phyloP scores from a whole-genome alignment of 2,329 filamentous ascomycete species.

The Acrodontium crateriforme region DNA sequence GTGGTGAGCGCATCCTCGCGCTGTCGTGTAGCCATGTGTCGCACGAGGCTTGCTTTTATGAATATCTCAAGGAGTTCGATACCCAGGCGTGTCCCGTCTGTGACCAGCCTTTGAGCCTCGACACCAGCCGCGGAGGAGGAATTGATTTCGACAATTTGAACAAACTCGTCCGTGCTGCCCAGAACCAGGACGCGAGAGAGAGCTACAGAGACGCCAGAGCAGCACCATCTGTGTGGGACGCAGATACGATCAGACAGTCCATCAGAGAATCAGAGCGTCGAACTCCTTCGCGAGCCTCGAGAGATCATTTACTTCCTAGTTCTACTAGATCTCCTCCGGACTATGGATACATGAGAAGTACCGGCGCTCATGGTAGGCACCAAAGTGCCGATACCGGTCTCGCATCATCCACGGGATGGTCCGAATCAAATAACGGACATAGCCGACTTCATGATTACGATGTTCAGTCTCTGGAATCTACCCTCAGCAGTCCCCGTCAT shows the following conservation, averaged over 20 bases:
- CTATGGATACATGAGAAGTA: slow-evolving; percentile 12
- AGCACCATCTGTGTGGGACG: slow-evolving; percentile 56
- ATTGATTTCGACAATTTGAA: slow-evolving; percentile 74
- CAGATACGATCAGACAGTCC: slow-evolving; percentile 11
- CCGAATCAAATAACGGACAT: slow-evolving; percentile 55
- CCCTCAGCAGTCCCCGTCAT: slow-evolving; percentile 57
- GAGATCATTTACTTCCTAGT: slow-evolving; percentile 15
- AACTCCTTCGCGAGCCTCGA: slow-evolving; percentile 6
- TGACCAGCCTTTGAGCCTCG: slow-evolving; percentile 78
- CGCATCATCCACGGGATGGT: slow-evolving; percentile 65
- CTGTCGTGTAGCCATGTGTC: slow-evolving; percentile 96
- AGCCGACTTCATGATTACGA: slow-evolving; percentile 83
- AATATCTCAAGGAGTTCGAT: slow-evolving; percentile 91
- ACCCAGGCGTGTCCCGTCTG: slow-evolving; percentile 90
- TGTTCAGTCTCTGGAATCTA: slow-evolving; percentile 88
- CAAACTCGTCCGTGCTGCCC: slow-evolving; percentile 75
- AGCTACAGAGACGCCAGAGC: slow-evolving; percentile 32
- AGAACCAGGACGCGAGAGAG: slow-evolving; percentile 25
- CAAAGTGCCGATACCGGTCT: slow-evolving; percentile 65
- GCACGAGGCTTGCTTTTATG: slow-evolving; percentile 97
- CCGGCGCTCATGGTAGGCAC: slow-evolving; percentile 50
- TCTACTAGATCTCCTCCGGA: slow-evolving; percentile 5
- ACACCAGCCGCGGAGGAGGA: slow-evolving; percentile 71
- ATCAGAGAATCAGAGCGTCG: slow-evolving; percentile 6
- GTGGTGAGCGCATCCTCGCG: slow-evolving; percentile 85